These are phyloP conservation scores for Candida adriatica DNA, from an alignment of 805 yeast species.

Conservation along the genomic window DNA sequence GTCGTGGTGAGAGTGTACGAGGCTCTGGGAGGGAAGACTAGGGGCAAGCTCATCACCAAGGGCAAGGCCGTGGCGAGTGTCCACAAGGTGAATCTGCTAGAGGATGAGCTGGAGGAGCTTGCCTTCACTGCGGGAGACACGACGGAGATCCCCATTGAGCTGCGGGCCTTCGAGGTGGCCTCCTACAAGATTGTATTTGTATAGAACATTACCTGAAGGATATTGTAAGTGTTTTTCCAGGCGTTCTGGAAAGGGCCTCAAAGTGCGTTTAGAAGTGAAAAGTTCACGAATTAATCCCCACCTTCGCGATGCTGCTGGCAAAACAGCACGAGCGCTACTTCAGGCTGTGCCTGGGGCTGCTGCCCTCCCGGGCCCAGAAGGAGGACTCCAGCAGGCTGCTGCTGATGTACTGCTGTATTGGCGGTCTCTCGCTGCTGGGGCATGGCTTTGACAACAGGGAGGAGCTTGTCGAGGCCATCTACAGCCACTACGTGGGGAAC, in stretches of 20 bases:
- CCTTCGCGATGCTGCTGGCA: too few relatives aligned
- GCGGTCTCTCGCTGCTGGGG: conserved; percentile 35
- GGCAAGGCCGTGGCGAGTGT: conserved; percentile 25
- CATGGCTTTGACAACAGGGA: conserved; percentile 25
- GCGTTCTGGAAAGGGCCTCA: too few relatives aligned
- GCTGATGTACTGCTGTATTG: conserved; percentile 61
- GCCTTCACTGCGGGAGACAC: conserved; percentile 6
- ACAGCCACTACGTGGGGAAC: conserved; percentile 35
- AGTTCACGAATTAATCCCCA: too few relatives aligned
- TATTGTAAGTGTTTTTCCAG: too few relatives aligned
- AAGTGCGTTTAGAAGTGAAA: too few relatives aligned
- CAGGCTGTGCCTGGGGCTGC: conserved; percentile 41
- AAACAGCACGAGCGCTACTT: conserved; percentile 35
- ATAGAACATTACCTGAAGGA: too few relatives aligned
- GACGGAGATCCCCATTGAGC: conserved; percentile 26
- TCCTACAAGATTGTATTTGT: conserved; percentile 28
- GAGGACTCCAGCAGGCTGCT: conserved; percentile 69
- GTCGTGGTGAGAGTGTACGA: conserved; percentile 78
- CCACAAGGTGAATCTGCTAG: conserved; percentile 31
- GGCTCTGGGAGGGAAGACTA: conserved; percentile 72
- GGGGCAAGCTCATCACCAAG: conserved; percentile 42
- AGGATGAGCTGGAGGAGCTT: conserved; percentile 30
- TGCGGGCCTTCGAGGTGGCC: conserved; percentile 78
- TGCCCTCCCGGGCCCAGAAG: conserved; percentile 49
- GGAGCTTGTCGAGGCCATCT: conserved; percentile 37